Base-by-base conservation (phyloP, 1,139 yeast genomes). In the Hemisphaericaspora subhashii region DNA sequence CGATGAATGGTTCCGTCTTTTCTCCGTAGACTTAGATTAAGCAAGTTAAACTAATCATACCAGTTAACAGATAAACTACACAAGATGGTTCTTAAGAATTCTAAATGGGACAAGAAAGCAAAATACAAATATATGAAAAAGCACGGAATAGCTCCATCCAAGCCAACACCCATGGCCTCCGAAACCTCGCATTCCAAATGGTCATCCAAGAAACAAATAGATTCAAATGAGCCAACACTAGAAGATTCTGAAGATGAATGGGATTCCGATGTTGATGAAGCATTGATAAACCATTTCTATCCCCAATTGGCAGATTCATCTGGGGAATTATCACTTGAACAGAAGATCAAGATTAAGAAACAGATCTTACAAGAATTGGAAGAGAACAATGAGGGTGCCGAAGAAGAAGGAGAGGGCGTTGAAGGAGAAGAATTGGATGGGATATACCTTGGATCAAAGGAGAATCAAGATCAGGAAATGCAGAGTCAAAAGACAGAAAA, bases 81-180 rank as follows among this genome's bases (percentile, higher is more conserved):
- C 31, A 37, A 22, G 6, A 71, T 71, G 77, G 77, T 71, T 29
- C 53, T 71, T 34, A 68, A 71, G 51, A 66, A 71, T 44, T 59
- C 68, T 9, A 72, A 71, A 51, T 71, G 74, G 70, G 77, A 71
- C 50, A 64, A 63, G 44, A 69, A 66, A 51, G 75, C 76, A 33
- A 72, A 68, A 46, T 44, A 51, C 45, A 56, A 59, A 47, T 70
- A 67, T 44, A 53, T 68, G 58, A 61, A 58, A 46, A 71, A 70
- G 44, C 76, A 72, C 52, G 74, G 74, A 8, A 48, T 65, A 20
- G 35, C 52, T 16, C 48, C 50, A n/a, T 51, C 49, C 17, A 30
- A 30, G 7, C 15, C 27, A 10, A n/a, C 36, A 12, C 36, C 32
- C 10, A 33, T 41, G 15, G 40, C 29, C 2, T 8, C 24, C 5